Evolutionary conservation across 345 rosid genomes (phyloP).

Genomic region (Gossypium raimondii): DNA sequence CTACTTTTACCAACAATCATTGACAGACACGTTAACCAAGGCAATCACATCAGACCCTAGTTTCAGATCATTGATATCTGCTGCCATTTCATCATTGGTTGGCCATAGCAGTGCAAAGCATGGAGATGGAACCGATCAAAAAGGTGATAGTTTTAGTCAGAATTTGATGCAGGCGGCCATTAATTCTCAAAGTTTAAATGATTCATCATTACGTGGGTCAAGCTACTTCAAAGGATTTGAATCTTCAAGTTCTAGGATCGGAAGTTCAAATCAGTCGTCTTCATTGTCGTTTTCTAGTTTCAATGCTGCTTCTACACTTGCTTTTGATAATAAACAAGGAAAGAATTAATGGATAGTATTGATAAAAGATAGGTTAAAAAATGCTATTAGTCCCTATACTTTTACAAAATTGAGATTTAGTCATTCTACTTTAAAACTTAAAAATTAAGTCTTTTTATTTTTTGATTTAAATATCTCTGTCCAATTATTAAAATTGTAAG

Average conservation of each 20-base stretch:
- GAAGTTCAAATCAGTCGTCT: constrained; percentile 27
- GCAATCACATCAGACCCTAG: constrained; percentile 60
- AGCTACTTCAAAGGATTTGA: constrained; percentile 46
- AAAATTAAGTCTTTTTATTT: too few species aligned
- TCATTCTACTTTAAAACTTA: too few species aligned
- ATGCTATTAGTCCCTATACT: too few species aligned
- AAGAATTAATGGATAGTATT: constrained; percentile 30
- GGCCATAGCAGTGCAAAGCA: constrained; percentile 30
- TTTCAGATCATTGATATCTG: constrained; percentile 59
- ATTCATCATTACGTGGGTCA: constrained; percentile 17
- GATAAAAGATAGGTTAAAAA: too few species aligned
- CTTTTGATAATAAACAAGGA: constrained; percentile 33
- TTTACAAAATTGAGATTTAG: too few species aligned
- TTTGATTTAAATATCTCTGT: too few species aligned
- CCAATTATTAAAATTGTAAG: too few species aligned
- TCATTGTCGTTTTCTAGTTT: constrained; percentile 42
- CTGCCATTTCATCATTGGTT: constrained; percentile 68
- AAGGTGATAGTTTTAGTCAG: constrained; percentile 17
- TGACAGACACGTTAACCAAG: constrained; percentile 45
- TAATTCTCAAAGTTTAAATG: constrained; percentile 15
- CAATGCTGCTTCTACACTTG: constrained; percentile 33
- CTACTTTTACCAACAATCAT: too few species aligned
- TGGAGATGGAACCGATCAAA: constrained; percentile 12
- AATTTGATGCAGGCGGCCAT: constrained; percentile 19
- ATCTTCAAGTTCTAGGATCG: constrained; percentile 25